Evolutionary conservation across 352 stramenopile species (phyloP), one percentile per base, ranked within the genome.

Genomic region (Phytophthora multivora): DNA sequence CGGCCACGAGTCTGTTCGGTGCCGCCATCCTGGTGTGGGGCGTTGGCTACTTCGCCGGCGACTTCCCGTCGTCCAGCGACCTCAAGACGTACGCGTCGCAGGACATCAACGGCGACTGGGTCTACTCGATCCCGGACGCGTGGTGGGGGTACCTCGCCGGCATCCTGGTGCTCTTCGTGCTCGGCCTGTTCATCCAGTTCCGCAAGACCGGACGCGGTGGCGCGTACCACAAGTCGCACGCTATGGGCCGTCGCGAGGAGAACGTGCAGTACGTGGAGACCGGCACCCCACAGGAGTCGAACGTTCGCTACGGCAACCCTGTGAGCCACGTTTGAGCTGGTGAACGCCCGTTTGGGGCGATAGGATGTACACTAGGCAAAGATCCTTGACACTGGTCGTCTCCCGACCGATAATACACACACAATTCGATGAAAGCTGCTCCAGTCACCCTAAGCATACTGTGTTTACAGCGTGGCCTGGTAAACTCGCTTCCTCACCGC

Each of bases 121-220:
- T 81, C 25, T 88, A 86, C 63, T 65, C 63, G 39, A 86, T 90
- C 38, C 81, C 81, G 12, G 58, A 64, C 7, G 76, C 77, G 11
- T 90, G 78, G 77, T 89, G 79, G 79, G 79, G 18, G 6, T 91
- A 91, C 55, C 49, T 87, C 12, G 71, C 47, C 0, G 73, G 67
- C 13, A 87, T 80, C 35, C 40, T 87, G 11, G 65, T 89, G 59
- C 75, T 91, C 33, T 80, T 78, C 33, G 53, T 72, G 21, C 39
- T 91, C 13, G 79, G 78, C 5, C 55, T 84, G 50, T 69, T 77
- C 36, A 53, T 91, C n/a, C 82, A 89, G 58, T 87, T 88, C 64
- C 66, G 66, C 53, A 88, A 83, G 71, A 88, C 78, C 4, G 73
- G 63, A 8, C 65, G 62, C n/a, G 67, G 43, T 11, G 59, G 55